Conservation (phyloP, 345 rosid genomes). For the Abelmoschus esculentus region DNA sequence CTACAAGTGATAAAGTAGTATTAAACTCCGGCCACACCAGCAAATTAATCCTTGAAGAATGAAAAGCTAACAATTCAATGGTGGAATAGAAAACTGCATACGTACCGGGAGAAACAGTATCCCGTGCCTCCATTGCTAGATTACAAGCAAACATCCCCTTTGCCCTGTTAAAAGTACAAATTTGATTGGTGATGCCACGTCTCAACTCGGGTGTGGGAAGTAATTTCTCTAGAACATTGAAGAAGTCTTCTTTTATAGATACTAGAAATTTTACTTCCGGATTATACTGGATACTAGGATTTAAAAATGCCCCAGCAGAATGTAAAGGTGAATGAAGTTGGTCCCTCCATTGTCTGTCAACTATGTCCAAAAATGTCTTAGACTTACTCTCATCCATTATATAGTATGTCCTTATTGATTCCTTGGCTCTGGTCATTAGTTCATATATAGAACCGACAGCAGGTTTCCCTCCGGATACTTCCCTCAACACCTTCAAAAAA, state of each 20-base stretch:
- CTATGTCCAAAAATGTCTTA: slow-evolving; percentile 62
- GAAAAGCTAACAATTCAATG: background rate
- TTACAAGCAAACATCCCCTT: slow-evolving; percentile 79
- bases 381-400: slow-evolving; percentile 87
- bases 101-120: slow-evolving; percentile 71
- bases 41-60: background rate
- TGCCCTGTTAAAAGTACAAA: slow-evolving; percentile 58
- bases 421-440: slow-evolving; percentile 77
- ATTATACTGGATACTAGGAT: slow-evolving; percentile 77
- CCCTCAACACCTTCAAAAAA: slow-evolving; percentile 68
- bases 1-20: slow-evolving; percentile 23
- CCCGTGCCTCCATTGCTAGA: slow-evolving; percentile 73
- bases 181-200: slow-evolving; percentile 74
- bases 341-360: slow-evolving; percentile 72
- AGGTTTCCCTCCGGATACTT: slow-evolving; percentile 74
- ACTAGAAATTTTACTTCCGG: slow-evolving; percentile 66
- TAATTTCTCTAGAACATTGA: slow-evolving; percentile 69
- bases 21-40: background rate
- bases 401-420: slow-evolving; percentile 73
- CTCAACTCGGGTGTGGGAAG: slow-evolving; percentile 86
- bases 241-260: slow-evolving; percentile 72
- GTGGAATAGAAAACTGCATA: background rate
- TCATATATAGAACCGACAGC: slow-evolving; percentile 71
- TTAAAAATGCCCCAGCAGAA: slow-evolving; percentile 79
- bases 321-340: slow-evolving; percentile 80